Evolutionary conservation across 2,329 filamentous ascomycete genomes (phyloP), one percentile per base, ranked within the genome.

Genomic region (Curvularia hawaiiensis): DNA sequence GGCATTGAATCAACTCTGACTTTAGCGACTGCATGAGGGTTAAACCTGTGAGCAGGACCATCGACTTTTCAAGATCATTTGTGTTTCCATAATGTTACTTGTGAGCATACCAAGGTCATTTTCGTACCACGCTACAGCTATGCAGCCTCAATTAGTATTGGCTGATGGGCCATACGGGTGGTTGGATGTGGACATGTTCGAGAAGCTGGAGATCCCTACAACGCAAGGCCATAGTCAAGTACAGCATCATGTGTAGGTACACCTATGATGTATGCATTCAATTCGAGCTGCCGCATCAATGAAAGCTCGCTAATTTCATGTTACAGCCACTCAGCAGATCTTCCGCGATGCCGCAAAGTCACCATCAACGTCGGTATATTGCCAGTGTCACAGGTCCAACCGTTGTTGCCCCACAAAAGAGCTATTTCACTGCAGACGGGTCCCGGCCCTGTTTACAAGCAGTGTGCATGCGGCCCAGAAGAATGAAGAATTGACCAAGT

Each of bases 341-440:
- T 24, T 33, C 35, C 43, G 43, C 24, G 14, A 7, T 30, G 18
- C 40, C 28, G 18, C 43, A 31, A 44, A 45, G 22, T 45, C 35
- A 56, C 49, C 26, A 50, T 46, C 45, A 54, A 50, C 30, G 18
- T 31, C 16, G 33, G 33, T 43, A 57, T 53, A 53, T 49, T 53
- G 38, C 49, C 43, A 31, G 26, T 44, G 35, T 44, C 31, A 38
- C 28, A 33, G 26, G 18, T 48, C n/a, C 28, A 43, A 44, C 51
- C 47, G 33, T 24, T 35, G 52, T 24, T 54, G 48, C 35, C 52
- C 54, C 49, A 38, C 51, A 51, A 52, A 55, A 55, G 20, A 50
- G 43, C 43, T 3, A 8, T 7, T 38, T 14, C 31, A 20, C 12
- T 35, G 31, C 11, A 35, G 38, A 38, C 20, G 12, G 45, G 45